Conservation (phyloP, 2,329 filamentous ascomycete genomes). For the Monosporascus sp. region DNA sequence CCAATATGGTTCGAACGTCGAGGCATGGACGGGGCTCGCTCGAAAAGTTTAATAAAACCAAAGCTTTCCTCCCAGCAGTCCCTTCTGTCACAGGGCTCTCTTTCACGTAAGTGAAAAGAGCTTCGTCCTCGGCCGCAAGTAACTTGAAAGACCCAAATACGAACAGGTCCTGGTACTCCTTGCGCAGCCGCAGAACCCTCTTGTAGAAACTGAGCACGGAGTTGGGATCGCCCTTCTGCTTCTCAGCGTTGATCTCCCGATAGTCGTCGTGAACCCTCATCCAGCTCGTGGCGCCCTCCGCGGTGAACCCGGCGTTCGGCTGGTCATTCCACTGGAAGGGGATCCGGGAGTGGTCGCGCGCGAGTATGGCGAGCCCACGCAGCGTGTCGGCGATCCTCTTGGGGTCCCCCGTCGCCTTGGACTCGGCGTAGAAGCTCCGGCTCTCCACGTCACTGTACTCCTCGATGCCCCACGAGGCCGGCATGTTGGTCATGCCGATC, state of each 20-base stretch:
- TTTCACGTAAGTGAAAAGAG: slow-evolving; percentile 52
- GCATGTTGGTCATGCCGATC: slow-evolving; percentile 55
- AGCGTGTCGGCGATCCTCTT: slow-evolving; percentile 40
- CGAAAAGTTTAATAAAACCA: slow-evolving; percentile 44
- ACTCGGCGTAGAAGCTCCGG: slow-evolving; percentile 44
- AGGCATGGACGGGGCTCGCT: slow-evolving; percentile 22
- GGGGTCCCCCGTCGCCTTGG: slow-evolving; percentile 28
- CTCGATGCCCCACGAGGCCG: slow-evolving; percentile 41
- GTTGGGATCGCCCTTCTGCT: slow-evolving; percentile 36
- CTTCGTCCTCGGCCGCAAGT: slow-evolving; percentile 41
- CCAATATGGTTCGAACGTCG: slow-evolving; percentile 19
- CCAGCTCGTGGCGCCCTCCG: slow-evolving; percentile 47
- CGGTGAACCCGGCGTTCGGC: slow-evolving; percentile 57
- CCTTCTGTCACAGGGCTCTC: slow-evolving; percentile 17
- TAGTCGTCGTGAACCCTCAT: slow-evolving; percentile 62
- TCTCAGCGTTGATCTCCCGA: slow-evolving; percentile 47
- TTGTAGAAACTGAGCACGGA: slow-evolving; percentile 58
- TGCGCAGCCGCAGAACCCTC: slow-evolving; percentile 44
- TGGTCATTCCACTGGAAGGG: slow-evolving; percentile 61
- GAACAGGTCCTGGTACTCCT: slow-evolving; percentile 52
- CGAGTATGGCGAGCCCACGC: slow-evolving; percentile 49
- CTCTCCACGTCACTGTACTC: slow-evolving; percentile 52
- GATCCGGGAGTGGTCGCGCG: slow-evolving; percentile 57
- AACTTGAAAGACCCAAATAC: slow-evolving; percentile 57
- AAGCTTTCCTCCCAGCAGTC: slow-evolving; percentile 19